phyloP scores from a whole-genome alignment of 2,329 filamentous ascomycete species.

The Claviceps maximensis region DNA sequence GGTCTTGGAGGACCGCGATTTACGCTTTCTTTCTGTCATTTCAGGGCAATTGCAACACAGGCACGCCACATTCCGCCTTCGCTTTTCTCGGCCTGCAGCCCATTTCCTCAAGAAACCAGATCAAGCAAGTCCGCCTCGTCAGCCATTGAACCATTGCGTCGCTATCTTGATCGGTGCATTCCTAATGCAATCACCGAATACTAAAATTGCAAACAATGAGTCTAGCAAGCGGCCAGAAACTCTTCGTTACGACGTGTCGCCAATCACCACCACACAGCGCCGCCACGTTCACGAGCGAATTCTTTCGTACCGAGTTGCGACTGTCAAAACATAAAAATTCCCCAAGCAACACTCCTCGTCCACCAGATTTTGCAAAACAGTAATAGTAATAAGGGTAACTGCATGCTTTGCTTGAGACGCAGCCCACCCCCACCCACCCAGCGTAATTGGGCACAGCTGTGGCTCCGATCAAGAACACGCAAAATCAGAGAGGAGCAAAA shows the following conservation, averaged over 20 bases:
- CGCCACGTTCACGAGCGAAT: not conserved
- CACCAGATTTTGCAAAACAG: no score
- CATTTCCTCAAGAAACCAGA: not conserved
- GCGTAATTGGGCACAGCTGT: not conserved
- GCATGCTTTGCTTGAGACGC: not conserved
- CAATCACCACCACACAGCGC: not conserved
- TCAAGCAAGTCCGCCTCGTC: not conserved
- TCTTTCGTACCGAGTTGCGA: not conserved
- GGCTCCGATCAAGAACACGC: not conserved
- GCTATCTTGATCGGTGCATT: not conserved
- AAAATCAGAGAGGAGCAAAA: not conserved
- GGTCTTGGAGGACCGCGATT: not conserved
- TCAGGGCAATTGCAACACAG: not conserved
- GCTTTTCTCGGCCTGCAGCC: not conserved
- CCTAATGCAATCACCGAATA: not conserved
- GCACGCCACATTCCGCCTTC: not conserved
- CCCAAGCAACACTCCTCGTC: no score
- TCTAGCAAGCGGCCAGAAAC: not conserved
- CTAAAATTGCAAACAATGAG: not conserved
- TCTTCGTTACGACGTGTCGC: not conserved
- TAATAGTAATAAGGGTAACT: not conserved
- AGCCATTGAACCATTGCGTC: not conserved
- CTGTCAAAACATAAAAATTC: not conserved
- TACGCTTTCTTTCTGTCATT: not conserved
- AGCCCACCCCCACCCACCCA: not conserved